These are phyloP conservation scores for Solanum aculeatissimum DNA, from an alignment of 305 asterid species.

Conservation along the genomic window DNA sequence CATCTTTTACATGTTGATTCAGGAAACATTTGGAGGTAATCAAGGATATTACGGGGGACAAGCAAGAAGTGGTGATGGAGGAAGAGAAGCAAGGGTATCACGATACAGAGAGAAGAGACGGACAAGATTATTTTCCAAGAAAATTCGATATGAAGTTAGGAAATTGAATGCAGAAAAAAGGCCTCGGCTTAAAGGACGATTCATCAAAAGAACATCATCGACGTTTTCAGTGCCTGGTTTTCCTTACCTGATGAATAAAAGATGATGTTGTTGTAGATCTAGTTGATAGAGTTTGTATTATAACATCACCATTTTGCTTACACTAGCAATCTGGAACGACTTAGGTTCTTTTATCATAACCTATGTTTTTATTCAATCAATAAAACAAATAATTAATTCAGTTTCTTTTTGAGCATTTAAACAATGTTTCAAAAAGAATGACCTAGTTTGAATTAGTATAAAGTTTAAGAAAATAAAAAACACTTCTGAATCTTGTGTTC, in stretches of 20 bases:
- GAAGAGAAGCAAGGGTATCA: conserved; percentile 58
- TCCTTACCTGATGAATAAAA: conserved; percentile 16
- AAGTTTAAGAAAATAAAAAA: no score
- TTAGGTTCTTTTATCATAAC: not conserved
- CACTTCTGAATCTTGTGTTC: no score
- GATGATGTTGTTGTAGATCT: not conserved
- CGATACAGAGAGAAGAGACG: conserved; percentile 68
- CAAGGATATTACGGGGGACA: conserved; percentile 4
- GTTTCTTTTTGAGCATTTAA: no score
- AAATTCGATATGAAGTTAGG: conserved; percentile 69
- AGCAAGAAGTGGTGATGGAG: conserved; percentile 15
- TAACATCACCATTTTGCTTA: not conserved
- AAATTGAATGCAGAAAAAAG: conserved; percentile 73
- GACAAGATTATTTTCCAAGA: conserved; percentile 60
- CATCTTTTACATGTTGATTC: not conserved
- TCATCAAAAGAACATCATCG: conserved; percentile 44
- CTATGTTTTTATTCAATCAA: not conserved
- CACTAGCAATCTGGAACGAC: not conserved
- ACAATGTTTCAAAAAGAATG: no score
- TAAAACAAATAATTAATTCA: not conserved
- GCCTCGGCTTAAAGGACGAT: conserved; percentile 78
- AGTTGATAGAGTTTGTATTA: not conserved
- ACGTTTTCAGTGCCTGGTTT: conserved; percentile 18
- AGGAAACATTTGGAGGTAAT: conserved; percentile 17
- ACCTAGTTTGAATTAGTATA: no score